A percentile compares a stretch with the other conserved stretches of the same genome.
Evolutionary conservation across 2,329 filamentous ascomycete genomes (phyloP).

Genomic region (Botrytis fabae): DNA sequence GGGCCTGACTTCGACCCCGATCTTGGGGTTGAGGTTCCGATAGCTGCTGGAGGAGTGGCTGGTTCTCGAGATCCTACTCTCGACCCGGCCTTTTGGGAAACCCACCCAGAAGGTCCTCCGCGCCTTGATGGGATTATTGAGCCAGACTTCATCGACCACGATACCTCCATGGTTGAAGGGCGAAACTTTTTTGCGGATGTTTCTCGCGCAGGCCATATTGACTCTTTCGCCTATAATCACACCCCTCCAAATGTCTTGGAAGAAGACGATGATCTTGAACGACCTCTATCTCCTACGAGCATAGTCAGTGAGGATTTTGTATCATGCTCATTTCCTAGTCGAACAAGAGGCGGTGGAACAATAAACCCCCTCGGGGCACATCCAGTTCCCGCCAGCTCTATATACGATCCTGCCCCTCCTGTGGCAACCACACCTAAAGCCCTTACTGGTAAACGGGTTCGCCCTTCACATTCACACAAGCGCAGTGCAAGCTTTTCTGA

Average conservation of each 20-base stretch:
- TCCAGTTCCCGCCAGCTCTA: conserved; percentile 54
- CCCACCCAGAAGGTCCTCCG: conserved; percentile 45
- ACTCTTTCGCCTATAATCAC: conserved; percentile 45
- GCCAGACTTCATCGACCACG: conserved; percentile 38
- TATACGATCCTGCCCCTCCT: conserved; percentile 50
- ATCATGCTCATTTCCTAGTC: conserved; percentile 64
- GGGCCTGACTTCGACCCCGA: conserved; percentile 63
- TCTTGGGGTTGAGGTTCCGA: conserved; percentile 63
- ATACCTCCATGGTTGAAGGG: conserved; percentile 31
- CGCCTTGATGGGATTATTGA: conserved; percentile 47
- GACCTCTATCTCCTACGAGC: conserved; percentile 55
- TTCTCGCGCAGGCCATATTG: conserved; percentile 50
- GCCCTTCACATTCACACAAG: conserved; percentile 66
- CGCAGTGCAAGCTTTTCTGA: conserved; percentile 87
- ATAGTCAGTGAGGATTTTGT: conserved; percentile 60
- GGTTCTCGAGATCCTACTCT: conserved; percentile 58
- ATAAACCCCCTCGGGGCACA: conserved; percentile 53
- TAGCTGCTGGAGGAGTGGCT: conserved; percentile 73
- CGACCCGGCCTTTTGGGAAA: conserved; percentile 57
- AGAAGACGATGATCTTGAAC: conserved; percentile 31
- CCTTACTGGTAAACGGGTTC: conserved; percentile 58
- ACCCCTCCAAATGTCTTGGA: conserved; percentile 16
- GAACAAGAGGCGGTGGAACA: conserved; percentile 47
- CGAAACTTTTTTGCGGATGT: conserved; percentile 51
- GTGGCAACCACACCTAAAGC: conserved; percentile 60